phyloP scores from a whole-genome alignment of 805 yeast species.

The Candida quercuum region DNA sequence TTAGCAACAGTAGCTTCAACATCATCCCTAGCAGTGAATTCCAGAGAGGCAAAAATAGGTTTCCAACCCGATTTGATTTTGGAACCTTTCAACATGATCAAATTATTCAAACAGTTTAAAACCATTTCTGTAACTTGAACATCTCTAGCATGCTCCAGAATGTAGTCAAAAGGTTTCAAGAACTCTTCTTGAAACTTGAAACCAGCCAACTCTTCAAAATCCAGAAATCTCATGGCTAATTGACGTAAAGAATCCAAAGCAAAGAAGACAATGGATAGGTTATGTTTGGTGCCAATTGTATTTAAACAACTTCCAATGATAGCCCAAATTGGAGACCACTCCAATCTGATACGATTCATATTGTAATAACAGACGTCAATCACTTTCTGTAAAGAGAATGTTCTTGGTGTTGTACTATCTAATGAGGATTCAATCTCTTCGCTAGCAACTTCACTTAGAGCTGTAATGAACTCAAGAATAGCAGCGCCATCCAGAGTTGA shows the following conservation, averaged over 20 bases:
- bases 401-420: constrained; percentile 75
- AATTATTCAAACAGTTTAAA: constrained; percentile 80
- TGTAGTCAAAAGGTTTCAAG: constrained; percentile 81
- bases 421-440: constrained; percentile 92
- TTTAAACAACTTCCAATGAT: constrained; percentile 89
- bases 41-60: constrained; percentile 74
- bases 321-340: constrained; percentile 95
- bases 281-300: constrained; percentile 74
- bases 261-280: constrained; percentile 73
- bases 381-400: constrained; percentile 89
- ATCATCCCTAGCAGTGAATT: constrained; percentile 61
- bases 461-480: constrained; percentile 80
- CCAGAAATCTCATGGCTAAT: constrained; percentile 85
- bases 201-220: constrained; percentile 89
- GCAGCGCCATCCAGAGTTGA: constrained; percentile 75
- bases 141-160: constrained; percentile 61
- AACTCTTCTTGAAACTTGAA: constrained; percentile 95
- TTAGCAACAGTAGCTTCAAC: constrained; percentile 56
- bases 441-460: constrained; percentile 77
- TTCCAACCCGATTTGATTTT: constrained; percentile 92
- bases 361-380: constrained; percentile 97
- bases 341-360: constrained; percentile 92
- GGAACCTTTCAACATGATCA: constrained; percentile 70
- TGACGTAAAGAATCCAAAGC: constrained; percentile 94
- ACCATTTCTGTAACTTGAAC: constrained; percentile 81